A percentile compares a stretch with the other conserved stretches of the same genome.
Conservation (phyloP, 116 monocot genomes). For the Dioscorea cayenensis region DNA sequence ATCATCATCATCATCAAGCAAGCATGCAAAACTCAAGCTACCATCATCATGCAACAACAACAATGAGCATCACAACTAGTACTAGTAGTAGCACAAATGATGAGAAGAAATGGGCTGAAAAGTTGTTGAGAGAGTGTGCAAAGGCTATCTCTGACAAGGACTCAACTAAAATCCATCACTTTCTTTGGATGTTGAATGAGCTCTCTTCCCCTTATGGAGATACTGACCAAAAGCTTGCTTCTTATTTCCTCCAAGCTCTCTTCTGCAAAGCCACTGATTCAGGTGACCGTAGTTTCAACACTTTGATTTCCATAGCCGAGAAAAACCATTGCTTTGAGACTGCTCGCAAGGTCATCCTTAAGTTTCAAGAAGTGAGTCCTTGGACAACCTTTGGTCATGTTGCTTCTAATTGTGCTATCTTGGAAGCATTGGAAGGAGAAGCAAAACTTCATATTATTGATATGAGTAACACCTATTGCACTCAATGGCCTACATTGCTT, state of each 20-base stretch:
- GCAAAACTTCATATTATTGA: conserved; percentile 50
- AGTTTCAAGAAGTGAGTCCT: conserved; percentile 53
- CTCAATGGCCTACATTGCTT: conserved; percentile 54
- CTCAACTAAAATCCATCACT: conserved; percentile 27
- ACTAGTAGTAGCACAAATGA: background rate
- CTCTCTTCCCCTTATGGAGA: conserved; percentile 56
- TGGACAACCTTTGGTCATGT: conserved; percentile 63
- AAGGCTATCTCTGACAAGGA: conserved; percentile 42
- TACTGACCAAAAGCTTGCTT: conserved; percentile 39
- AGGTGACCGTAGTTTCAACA: conserved; percentile 21
- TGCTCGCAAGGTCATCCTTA: conserved; percentile 34
- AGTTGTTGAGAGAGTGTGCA: conserved; percentile 42
- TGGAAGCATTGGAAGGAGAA: conserved; percentile 50
- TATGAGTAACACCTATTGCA: conserved; percentile 59
- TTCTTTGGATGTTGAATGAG: conserved; percentile 56
- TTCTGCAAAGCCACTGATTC: conserved; percentile 34
- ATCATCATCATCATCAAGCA: background rate
- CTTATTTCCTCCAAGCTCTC: conserved; percentile 46
- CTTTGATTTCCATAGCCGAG: conserved; percentile 13
- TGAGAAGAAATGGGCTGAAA: conserved; percentile 31
- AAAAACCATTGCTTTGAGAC: conserved; percentile 35
- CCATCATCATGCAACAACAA: background rate
- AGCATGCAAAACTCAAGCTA: conserved; percentile 6
- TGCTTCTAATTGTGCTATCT: conserved; percentile 43
- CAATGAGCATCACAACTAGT: background rate